These are phyloP conservation scores for Rubus idaeus DNA, from an alignment of 306 rosid species.

Conservation along the genomic window DNA sequence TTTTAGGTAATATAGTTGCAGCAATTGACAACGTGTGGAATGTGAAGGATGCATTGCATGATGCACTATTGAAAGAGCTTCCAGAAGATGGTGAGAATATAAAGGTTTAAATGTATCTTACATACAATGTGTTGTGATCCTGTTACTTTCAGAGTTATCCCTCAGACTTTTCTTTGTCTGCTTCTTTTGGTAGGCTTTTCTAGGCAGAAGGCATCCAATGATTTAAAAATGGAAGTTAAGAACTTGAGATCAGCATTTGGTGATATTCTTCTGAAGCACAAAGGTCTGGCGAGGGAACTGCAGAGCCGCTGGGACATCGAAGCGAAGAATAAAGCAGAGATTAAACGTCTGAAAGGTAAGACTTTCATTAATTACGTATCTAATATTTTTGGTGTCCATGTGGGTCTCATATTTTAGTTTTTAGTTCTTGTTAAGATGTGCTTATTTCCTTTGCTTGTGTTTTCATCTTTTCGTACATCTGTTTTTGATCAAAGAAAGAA, in stretches of 20 bases:
- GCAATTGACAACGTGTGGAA: constrained; percentile 51
- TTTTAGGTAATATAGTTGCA: constrained; percentile 42
- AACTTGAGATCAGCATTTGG: constrained; percentile 60
- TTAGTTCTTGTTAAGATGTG: not conserved
- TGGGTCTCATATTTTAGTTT: not conserved
- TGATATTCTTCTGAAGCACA: constrained; percentile 66
- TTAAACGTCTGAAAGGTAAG: constrained; percentile 61
- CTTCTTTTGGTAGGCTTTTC: constrained; percentile 53
- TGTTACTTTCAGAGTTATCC: constrained; percentile 13
- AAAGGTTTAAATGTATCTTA: constrained; percentile 11
- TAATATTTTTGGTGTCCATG: not conserved
- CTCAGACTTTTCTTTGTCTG: constrained; percentile 34
- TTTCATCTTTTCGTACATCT: not conserved
- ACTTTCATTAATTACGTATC: not conserved
- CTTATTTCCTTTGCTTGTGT: not conserved
- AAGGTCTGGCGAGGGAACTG: constrained; percentile 54
- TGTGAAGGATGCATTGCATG: constrained; percentile 61
- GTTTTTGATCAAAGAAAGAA: not conserved
- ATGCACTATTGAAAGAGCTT: constrained; percentile 47
- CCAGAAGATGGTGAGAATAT: constrained; percentile 59
- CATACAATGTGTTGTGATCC: not conserved
- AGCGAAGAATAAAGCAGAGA: constrained; percentile 63
- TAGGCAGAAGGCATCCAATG: constrained; percentile 45
- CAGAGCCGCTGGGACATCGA: constrained; percentile 57
- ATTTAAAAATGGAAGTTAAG: constrained; percentile 49